Evolutionary conservation across 306 rosid genomes (phyloP), one percentile per base, ranked within the genome.

Genomic region (Dalbergia oliveri): DNA sequence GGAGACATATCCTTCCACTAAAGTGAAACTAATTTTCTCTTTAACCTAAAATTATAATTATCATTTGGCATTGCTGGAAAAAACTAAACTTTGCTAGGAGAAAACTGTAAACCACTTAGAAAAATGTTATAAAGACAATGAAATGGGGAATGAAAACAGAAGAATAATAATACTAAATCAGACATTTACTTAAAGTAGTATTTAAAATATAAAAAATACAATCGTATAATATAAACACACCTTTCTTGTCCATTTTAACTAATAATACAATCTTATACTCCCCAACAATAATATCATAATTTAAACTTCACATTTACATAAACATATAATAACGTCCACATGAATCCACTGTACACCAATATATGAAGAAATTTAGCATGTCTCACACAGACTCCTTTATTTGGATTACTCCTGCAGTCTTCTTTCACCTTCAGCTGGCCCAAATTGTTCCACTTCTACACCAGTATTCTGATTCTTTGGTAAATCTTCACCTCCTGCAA

Each of bases 401-500:
- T 78, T 87, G 44, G 41, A 80, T 10, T 80, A 86, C 56, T 67
- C 82, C 18, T 78, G 35, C 8, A 41, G 50, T n/a, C 62, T 57
- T 56, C 58, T 69, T 69, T 58, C 78, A 64, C 61, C 88, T 12
- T 31, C 78, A 61, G 19, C 79, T 5, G 26, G 59, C 35, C 16
- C 53, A 39, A 60, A 66, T 2, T 37, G 63, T 56, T 51, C 75
- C 67, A 21, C 64, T 66, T 59, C 76, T 19, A 31, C 72, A 47
- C 9, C 66, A 31, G 43, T 58, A 66, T 78, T 39, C 68, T 79
- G 65, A 12, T 59, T 72, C 66, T 74, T 68, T 50, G 83, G 19
- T 41, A 71, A 39, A 65, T 65, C 88, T 62, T 34, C 84, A 13
- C 14, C 86, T 12, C 85, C 94, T 83, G 63, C 44, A 83, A 23